Evolutionary conservation across 2,329 filamentous ascomycete species (phyloP), one percentile per base, ranked within the genome.

Genomic region (Sporothrix pallida): DNA sequence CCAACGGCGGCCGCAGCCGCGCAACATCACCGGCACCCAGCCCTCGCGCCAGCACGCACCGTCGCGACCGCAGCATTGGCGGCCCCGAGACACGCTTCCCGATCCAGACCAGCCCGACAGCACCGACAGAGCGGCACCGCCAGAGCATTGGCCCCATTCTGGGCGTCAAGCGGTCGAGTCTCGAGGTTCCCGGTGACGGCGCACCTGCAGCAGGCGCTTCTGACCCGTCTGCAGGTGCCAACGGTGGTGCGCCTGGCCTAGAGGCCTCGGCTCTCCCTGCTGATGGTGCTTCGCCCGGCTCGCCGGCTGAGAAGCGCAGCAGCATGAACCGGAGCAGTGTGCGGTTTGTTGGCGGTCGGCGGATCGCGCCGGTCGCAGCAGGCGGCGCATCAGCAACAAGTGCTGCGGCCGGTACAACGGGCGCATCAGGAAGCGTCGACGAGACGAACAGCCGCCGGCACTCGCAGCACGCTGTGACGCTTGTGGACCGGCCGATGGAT

Each of bases 21-120:
- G 93, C 90, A 44, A 91, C 89, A 31, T 94, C 92, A 75, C 94
- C 94, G 8, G 90, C 87, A 5, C 90, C 90, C 37, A 86, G 88
- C 75, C 84, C 88, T 62, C 76, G 76, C 1, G 70, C 74, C 82
- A 83, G 76, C 54, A 73, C 76, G 63, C 93, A 97, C 80, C 88
- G 93, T 73, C 91, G 95, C 76, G 95, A 98, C 79, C 90, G 93
- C 78, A 97, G 93, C 80, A 91, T 89, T 58, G 88, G 89, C 75
- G 89, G 89, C 5, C 88, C 90, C 42, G 91, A 91, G 79, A 97
- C 93, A 9, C 89, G 94, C 56, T 98, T 97, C 85, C 96, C 94
- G 0, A 92, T 98, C 77, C 87, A 90, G 77, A 90, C 92, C 6
- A 89, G 88, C 76, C 88, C 83, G 78, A 90, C 88, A 75, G 90